Evolutionary conservation across 192 early-diverging fungal genomes (phyloP).

Genomic region (Rhizophagus prolifer): DNA sequence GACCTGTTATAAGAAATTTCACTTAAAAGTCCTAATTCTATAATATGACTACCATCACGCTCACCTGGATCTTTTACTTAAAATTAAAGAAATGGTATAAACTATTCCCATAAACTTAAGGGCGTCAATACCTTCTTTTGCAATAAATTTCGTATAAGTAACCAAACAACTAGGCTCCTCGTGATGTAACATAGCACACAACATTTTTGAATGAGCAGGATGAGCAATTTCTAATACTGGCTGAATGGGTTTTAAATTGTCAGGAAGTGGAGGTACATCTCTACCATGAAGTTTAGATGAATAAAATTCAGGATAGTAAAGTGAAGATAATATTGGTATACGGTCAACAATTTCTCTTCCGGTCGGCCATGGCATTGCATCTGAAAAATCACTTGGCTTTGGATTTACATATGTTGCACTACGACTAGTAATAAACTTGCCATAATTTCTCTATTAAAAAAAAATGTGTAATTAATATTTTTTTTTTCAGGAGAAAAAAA

Average conservation of each 20-base stretch:
- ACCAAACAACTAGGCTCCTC: constrained; percentile 23
- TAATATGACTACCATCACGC: neutral
- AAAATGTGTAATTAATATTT: neutral
- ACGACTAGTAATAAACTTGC: constrained; percentile 4
- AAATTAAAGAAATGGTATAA: neutral
- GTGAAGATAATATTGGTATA: constrained; percentile 4
- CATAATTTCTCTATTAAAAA: neutral
- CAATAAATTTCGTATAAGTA: constrained; percentile 26
- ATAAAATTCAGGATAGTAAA: constrained; percentile 23
- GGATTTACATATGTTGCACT: constrained; percentile 15
- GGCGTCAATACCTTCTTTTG: constrained; percentile 15
- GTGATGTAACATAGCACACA: constrained; percentile 23
- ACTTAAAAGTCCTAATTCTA: too few relatives aligned
- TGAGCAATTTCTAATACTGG: constrained; percentile 24
- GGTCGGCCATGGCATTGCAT: constrained; percentile 11
- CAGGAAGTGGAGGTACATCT: constrained; percentile 16
- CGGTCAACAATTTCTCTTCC: constrained; percentile 16
- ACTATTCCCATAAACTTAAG: constrained; percentile 12
- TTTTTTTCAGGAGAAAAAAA: too few relatives aligned
- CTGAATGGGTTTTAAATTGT: constrained; percentile 13
- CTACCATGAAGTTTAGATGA: constrained; percentile 21
- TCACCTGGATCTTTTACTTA: neutral
- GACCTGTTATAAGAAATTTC: too few relatives aligned
- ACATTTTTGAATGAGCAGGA: constrained; percentile 16
- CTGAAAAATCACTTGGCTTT: constrained; percentile 4